Base-by-base conservation (phyloP, 371 early-diverging fungal species). In the Entomophthora muscae region DNA sequence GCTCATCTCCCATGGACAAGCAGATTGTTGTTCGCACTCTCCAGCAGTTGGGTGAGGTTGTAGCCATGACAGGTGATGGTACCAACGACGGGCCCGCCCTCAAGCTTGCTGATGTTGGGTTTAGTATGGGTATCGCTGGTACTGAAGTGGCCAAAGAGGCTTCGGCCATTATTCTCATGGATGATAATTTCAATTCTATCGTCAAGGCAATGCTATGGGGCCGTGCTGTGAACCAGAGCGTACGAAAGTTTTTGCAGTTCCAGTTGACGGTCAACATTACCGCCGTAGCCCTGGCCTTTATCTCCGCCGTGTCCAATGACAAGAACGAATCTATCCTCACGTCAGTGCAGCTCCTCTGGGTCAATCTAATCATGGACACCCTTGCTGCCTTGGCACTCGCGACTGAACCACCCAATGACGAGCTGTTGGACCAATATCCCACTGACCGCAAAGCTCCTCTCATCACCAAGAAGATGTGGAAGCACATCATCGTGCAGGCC, bases 61-160 rank as follows among this genome's bases (percentile, higher is more conserved):
- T 96, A 23, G 95, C 90, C 24, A 92, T 95, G 72, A 96, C 95
- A 2, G 95, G 96, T 60, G 97, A 96, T 74, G 98, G 96, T 55
- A 92, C 97, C 59, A 98, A 96, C 77, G 98, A 98, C 73, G 94
- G 89, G 1, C 96, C 95, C 26, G 68, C 96, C 1, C 81, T 98
- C 53, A 92, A 92, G 73, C 73, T 84, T 70, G 97, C 97, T 30
- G 93, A 98, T 73, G 91, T 98, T 62, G 98, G 98, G 13, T 96
- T 96, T 73, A 81, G 85, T 64, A 95, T 97, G 98, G 98, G 98
- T 61, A 90, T 95, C 68, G 77, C 90, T 51, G 98, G 98, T 57
- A 95, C 98, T 2, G 95, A 95, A 71, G 91, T 96, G 1, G 95
- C 96, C 56, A 92, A 93, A 72, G 92, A 93, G 71, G 95, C 97